A percentile compares a stretch with the other conserved stretches of the same genome.
Conservation (phyloP, 2,329 filamentous ascomycete species). For the Aspergillus unguis region DNA sequence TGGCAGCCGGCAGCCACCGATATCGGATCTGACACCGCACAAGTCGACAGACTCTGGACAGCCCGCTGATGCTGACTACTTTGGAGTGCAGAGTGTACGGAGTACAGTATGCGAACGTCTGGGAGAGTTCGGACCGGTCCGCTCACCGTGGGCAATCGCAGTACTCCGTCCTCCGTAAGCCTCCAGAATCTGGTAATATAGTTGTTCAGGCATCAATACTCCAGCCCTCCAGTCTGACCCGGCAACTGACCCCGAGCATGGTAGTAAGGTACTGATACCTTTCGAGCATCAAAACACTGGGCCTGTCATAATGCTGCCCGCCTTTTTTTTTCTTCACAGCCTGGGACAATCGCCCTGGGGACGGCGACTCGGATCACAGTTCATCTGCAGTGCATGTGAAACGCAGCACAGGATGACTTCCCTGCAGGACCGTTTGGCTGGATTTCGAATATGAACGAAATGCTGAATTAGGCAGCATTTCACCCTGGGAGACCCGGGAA, state of each 20-base stretch:
- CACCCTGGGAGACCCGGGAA: slow-evolving; percentile 1
- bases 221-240: neutral
- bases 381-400: slow-evolving; percentile 6
- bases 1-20: neutral
- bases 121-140: slow-evolving; percentile 19
- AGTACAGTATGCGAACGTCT: neutral
- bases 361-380: neutral
- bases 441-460: neutral
- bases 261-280: neutral
- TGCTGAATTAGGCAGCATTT: slow-evolving; percentile 2
- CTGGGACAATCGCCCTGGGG: neutral
- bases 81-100: too few species aligned
- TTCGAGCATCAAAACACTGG: neutral
- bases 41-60: too few species aligned
- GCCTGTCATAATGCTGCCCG: slow-evolving; percentile 3
- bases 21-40: neutral
- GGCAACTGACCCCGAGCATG: neutral
- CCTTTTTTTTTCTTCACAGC: neutral
- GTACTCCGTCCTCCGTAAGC: neutral
- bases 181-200: neutral
- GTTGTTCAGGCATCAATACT: slow-evolving; percentile 13
- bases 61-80: too few species aligned
- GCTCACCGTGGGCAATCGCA: neutral
- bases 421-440: neutral
- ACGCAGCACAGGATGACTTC: neutral